Percentiles rank a stretch among this genome's conserved stretches.
These are phyloP conservation scores for Apiospora sp. DNA, from an alignment of 2,329 filamentous ascomycete species.

Conservation along the genomic window DNA sequence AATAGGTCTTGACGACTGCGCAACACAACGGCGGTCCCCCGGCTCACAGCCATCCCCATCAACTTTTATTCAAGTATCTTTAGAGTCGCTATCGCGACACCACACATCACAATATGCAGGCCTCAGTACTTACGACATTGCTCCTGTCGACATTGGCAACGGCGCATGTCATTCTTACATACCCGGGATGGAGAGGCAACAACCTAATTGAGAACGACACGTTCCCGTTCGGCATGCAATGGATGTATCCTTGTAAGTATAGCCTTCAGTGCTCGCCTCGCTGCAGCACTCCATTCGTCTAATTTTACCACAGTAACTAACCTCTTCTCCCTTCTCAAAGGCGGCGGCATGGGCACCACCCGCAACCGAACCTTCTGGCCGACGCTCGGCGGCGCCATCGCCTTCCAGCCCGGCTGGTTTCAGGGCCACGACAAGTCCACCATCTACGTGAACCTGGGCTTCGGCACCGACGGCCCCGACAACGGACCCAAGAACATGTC, in stretches of 20 bases:
- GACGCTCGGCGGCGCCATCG: slow-evolving; percentile 82
- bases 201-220: slow-evolving; percentile 81
- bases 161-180: slow-evolving; percentile 85
- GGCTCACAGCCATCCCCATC: not conserved
- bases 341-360: slow-evolving; percentile 81
- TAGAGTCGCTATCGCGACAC: slow-evolving; percentile 14
- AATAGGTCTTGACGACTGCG: not conserved
- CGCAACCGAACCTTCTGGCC: slow-evolving; percentile 94
- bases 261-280: too few relatives aligned
- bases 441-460: slow-evolving; percentile 90
- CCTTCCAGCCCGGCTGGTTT: slow-evolving; percentile 96
- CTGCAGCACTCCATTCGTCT: not conserved
- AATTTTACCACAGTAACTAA: not conserved
- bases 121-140: slow-evolving; percentile 53
- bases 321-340: slow-evolving; percentile 55
- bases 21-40: not conserved
- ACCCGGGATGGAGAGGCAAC: slow-evolving; percentile 87
- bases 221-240: slow-evolving; percentile 92
- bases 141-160: slow-evolving; percentile 58
- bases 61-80: not conserved
- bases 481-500: slow-evolving; percentile 85
- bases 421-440: slow-evolving; percentile 83
- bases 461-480: slow-evolving; percentile 68
- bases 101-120: slow-evolving; percentile 50
- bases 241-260: slow-evolving; percentile 88